Percentiles rank a stretch among this genome's conserved stretches.
phyloP scores from a whole-genome alignment of 345 rosid genomes.

The Populus deltoides region DNA sequence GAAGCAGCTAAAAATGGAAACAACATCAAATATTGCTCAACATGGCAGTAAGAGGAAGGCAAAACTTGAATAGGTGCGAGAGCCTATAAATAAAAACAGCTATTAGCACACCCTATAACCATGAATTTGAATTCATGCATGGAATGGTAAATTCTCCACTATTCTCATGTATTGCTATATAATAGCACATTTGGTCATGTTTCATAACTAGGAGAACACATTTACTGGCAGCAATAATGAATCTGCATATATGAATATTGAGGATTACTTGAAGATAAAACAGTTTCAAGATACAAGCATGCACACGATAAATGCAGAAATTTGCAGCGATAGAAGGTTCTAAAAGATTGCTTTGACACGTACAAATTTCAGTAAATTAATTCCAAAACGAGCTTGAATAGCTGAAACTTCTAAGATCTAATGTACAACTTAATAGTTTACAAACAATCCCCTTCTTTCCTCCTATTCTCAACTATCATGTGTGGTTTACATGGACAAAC shows the following conservation, averaged over 20 bases:
- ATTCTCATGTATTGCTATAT: background rate
- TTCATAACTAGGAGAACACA: background rate
- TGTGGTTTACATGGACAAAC: background rate
- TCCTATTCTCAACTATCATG: background rate
- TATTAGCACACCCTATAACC: background rate
- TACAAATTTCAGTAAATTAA: background rate
- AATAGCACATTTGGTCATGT: background rate
- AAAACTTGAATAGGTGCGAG: background rate
- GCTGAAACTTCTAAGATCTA: background rate
- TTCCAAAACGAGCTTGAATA: background rate
- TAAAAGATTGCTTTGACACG: background rate
- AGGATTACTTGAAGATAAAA: background rate
- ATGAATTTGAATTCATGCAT: background rate
- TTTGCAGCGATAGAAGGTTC: background rate
- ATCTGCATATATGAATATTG: background rate
- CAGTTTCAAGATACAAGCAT: background rate
- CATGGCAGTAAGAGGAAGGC: background rate
- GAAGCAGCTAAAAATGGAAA: background rate
- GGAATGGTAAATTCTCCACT: background rate
- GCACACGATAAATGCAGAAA: no score
- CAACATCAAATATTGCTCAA: background rate
- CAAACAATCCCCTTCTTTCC: background rate
- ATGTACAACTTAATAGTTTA: background rate
- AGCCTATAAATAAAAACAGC: background rate
- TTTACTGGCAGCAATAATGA: background rate